Conservation (phyloP, 352 stramenopile species). For the Phytopythium delawarense region DNA sequence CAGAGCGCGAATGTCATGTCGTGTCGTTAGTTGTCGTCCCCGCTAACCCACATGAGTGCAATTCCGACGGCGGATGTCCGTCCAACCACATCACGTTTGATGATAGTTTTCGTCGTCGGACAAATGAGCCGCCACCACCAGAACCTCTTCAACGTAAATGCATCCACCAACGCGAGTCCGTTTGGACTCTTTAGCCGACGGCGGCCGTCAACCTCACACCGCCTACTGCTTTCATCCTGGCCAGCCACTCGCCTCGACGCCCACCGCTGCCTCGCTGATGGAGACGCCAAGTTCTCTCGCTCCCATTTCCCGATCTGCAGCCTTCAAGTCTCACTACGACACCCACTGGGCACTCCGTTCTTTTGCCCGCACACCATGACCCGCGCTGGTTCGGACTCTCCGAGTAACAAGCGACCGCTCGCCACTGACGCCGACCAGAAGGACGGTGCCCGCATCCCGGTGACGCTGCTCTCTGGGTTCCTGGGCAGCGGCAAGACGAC, state of each 20-base stretch:
- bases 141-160: neutral
- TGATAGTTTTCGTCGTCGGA: neutral
- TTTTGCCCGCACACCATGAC: neutral
- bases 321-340: neutral
- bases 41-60: no score
- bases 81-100: neutral
- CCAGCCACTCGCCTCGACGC: no score
- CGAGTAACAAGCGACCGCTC: neutral
- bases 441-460: conserved; percentile 44
- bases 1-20: no score
- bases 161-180: neutral
- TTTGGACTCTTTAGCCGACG: neutral
- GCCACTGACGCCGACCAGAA: neutral
- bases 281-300: neutral
- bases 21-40: no score
- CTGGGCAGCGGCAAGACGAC: conserved; percentile 94
- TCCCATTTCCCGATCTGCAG: neutral
- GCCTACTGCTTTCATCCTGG: no score
- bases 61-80: neutral
- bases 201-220: no score
- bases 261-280: no score
- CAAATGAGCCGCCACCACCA: neutral
- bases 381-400: neutral
- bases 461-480: conserved; percentile 93
- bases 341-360: neutral